Evolutionary conservation across 441 rosid species (phyloP).

Genomic region (Populus hybrid): DNA sequence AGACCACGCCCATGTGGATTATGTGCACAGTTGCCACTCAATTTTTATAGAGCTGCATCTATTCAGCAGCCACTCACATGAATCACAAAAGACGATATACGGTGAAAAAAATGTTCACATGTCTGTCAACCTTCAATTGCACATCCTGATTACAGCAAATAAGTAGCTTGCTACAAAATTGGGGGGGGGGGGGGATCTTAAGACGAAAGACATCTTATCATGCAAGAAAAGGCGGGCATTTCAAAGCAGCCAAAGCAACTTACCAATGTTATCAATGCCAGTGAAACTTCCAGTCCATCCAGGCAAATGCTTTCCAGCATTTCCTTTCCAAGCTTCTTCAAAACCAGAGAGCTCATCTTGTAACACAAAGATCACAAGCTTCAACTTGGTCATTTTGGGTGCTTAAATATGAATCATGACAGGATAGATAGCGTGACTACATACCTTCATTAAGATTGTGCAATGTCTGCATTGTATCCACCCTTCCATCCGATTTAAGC

Average conservation of each 20-base stretch:
- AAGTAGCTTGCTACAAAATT: background rate
- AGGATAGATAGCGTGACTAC: background rate
- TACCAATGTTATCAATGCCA: constrained; percentile 33
- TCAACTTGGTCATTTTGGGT: background rate
- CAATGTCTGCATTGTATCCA: constrained; percentile 66
- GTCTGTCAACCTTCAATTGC: background rate
- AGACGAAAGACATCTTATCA: background rate
- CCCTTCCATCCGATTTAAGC: constrained; percentile 74
- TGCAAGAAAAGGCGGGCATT: background rate
- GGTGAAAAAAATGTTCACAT: background rate
- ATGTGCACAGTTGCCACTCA: no score
- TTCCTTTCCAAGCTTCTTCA: constrained; percentile 72
- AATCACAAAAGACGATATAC: background rate
- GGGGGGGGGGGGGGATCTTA: background rate
- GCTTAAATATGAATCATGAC: background rate
- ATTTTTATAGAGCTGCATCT: background rate
- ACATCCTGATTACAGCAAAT: background rate
- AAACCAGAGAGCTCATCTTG: constrained; percentile 65
- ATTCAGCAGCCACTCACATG: background rate
- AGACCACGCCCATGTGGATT: no score
- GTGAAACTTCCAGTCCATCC: constrained; percentile 51
- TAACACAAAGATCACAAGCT: background rate
- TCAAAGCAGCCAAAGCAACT: background rate
- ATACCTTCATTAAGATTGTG: constrained; percentile 80
- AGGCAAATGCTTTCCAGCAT: constrained; percentile 52